phyloP scores from a whole-genome alignment of 1,139 yeast genomes.

The Saccharomyces hybrid region DNA sequence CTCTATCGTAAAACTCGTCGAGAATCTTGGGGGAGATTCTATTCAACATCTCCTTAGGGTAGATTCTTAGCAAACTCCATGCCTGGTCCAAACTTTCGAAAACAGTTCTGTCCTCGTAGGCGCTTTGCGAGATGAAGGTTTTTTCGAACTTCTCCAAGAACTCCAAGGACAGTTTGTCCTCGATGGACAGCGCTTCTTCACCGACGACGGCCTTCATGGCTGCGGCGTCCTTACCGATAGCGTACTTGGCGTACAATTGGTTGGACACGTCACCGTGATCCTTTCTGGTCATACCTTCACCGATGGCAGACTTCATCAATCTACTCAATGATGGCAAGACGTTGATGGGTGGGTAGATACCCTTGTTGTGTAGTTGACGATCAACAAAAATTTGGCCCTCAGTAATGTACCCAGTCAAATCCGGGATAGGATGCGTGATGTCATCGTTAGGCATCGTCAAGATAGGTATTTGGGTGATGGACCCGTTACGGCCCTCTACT shows the following conservation, averaged over 20 bases:
- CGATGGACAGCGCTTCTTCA: slow-evolving; percentile 96
- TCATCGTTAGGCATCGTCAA: slow-evolving; percentile 99
- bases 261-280: slow-evolving; percentile 99
- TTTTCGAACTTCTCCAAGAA: slow-evolving; percentile 96
- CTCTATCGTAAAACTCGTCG: slow-evolving; percentile 89
- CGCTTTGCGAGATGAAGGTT: slow-evolving; percentile 91
- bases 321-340: slow-evolving; percentile 95
- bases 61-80: slow-evolving; percentile 94
- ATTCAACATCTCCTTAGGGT: slow-evolving; percentile 97
- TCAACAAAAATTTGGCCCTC: slow-evolving; percentile 98
- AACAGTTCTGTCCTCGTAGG: slow-evolving; percentile 88
- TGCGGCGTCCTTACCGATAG: slow-evolving; percentile 99
- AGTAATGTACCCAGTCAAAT: slow-evolving; percentile 97
- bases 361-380: slow-evolving; percentile 92
- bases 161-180: slow-evolving; percentile 93
- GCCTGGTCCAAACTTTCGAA: slow-evolving; percentile 96
- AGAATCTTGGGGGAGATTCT: slow-evolving; percentile 96
- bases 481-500: slow-evolving; percentile 99
- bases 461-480: slow-evolving; percentile 97
- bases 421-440: slow-evolving; percentile 99
- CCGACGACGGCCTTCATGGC: slow-evolving; percentile 99
- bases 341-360: slow-evolving; percentile 97
- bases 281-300: slow-evolving; percentile 99
- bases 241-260: slow-evolving; percentile 97
- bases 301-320: slow-evolving; percentile 98